Conservation (phyloP, 225 moss, liverwort and hornwort genomes). For the Pseudisothecium myosuroides region DNA sequence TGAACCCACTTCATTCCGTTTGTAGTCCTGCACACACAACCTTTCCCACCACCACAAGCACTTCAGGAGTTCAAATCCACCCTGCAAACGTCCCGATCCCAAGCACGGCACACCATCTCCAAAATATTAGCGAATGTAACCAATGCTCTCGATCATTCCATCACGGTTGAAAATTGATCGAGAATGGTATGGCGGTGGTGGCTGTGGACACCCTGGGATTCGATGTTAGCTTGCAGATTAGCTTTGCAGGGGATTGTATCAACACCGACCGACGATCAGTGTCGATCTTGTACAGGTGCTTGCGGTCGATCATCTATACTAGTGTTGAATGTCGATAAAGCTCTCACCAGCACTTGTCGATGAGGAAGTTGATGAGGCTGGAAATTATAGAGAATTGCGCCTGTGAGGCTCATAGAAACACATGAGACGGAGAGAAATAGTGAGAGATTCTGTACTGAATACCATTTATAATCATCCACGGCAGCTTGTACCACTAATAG, state of each 20-base stretch:
- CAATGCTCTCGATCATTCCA: not conserved
- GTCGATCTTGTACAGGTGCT: slow-evolving; percentile 7
- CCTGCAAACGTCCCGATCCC: not conserved
- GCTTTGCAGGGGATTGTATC: not conserved
- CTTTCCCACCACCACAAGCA: not conserved
- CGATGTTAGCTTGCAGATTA: not conserved
- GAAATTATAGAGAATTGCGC: not conserved
- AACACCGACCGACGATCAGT: not conserved
- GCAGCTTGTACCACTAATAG: not conserved
- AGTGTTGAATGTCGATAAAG: not conserved
- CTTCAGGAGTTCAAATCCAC: not conserved
- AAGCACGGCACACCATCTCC: not conserved
- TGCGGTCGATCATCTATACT: not conserved
- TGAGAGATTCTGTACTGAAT: not conserved
- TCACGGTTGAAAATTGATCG: not conserved
- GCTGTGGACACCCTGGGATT: not conserved
- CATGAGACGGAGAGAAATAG: not conserved
- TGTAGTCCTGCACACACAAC: slow-evolving; percentile 15
- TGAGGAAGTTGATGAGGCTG: not conserved
- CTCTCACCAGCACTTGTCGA: not conserved
- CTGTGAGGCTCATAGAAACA: not conserved
- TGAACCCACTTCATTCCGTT: slow-evolving; percentile 66
- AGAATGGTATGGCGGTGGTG: not conserved
- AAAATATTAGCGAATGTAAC: not conserved
- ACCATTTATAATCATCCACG: not conserved